Base-by-base conservation (phyloP, 805 yeast species). In the Schwanniomyces polymorphus region DNA sequence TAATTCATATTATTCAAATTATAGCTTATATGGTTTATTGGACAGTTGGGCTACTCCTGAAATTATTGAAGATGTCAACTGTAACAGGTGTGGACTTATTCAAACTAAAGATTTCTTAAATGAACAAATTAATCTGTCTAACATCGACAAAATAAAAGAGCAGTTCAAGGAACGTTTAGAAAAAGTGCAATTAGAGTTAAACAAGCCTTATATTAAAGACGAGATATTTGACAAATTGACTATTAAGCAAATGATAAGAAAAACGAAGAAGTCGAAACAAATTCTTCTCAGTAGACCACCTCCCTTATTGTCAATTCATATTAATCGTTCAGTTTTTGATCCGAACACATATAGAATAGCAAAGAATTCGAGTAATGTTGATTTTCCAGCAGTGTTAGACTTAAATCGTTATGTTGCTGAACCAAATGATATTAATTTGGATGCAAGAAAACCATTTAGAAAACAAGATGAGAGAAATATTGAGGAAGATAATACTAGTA, bases 301-400 rank as follows among this genome's bases (percentile, higher is more conserved):
- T 1, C 86, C 91, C 9, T 75, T 89, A 46, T 73, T 92, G 40
- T 81, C 92, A 45, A 79, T 92, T 38, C 98, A 94, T 64, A 86
- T 92, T 52, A 92, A 92, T 64, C 80, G 99, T 60, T 89, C 97
- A 2, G 97, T 89, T 11, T 92, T 91, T 65, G 97, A 92, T 64
- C 88, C 94, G 46, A 73, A 81, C 46, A 87, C 96, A 0, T 94
- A 88, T 50, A 81, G 80, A 74, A 86, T 90, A 25, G 80, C 88
- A 53, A 92, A 92, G 63, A 91, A 91, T 63, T 82, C 88, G 42
- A 86, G 97, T 5, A 79, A 81, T 43, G 92, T 92, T n/a, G 66
- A 79, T 9, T 91, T 91, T 70, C 92, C 96, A 3, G 59, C 80
- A 37, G 72, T 75, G 38, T 69, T 92, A 49, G 85, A 90, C 60